These are phyloP conservation scores for Kickxella alabastrina DNA, from an alignment of 192 early-diverging fungal species.

Conservation along the genomic window DNA sequence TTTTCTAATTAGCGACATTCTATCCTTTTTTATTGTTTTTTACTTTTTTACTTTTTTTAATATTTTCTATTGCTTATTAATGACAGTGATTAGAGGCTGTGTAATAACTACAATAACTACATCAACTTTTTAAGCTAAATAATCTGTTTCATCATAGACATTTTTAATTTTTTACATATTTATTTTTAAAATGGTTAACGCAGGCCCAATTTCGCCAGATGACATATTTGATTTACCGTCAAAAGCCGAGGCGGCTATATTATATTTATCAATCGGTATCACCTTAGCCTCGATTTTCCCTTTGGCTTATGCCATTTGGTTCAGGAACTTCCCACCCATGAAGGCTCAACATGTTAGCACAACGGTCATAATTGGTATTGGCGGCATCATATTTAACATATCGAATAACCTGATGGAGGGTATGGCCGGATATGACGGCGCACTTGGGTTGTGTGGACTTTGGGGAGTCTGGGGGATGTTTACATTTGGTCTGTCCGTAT, in stretches of 20 bases:
- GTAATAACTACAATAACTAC: too few species aligned
- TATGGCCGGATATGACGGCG: slow-evolving; percentile 34
- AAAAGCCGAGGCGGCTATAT: slow-evolving; percentile 22
- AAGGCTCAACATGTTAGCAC: slow-evolving; percentile 39
- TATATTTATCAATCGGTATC: slow-evolving; percentile 22
- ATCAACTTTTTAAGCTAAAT: too few species aligned
- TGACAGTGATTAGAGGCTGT: too few species aligned
- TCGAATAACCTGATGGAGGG: slow-evolving; percentile 36
- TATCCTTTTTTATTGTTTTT: too few species aligned
- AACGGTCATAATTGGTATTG: slow-evolving; percentile 23
- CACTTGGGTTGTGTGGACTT: slow-evolving; percentile 26
- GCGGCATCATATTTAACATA: slow-evolving; percentile 36
- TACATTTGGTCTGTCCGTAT: slow-evolving; percentile 23
- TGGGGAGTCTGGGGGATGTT: slow-evolving; percentile 36
- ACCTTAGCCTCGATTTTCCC: slow-evolving; percentile 26
- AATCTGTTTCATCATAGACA: too few species aligned
- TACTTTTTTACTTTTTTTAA: too few species aligned
- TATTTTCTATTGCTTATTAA: too few species aligned
- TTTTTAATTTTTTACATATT: too few species aligned
- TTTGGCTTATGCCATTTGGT: slow-evolving; percentile 25
- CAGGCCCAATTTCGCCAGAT: slow-evolving; percentile 14
- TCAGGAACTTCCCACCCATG: slow-evolving; percentile 34
- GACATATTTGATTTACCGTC: slow-evolving; percentile 27
- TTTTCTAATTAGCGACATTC: too few species aligned
- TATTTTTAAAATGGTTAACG: slow-evolving; percentile 1